A percentile compares a stretch with the other conserved stretches of the same genome.
phyloP scores from a whole-genome alignment of 306 rosid species.

The Cicer pinnatifidum region DNA sequence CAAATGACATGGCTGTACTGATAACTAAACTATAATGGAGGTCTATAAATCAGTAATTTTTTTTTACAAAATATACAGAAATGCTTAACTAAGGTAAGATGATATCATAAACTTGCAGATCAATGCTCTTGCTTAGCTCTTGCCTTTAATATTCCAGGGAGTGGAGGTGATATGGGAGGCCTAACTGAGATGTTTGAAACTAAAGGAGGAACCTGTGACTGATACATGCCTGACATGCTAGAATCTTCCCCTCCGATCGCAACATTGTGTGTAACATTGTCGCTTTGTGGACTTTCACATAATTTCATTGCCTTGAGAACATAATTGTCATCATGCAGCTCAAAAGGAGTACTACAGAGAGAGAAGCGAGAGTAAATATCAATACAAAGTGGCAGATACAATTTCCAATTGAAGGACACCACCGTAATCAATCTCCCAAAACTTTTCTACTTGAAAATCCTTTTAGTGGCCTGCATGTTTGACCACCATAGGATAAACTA shows the following conservation, averaged over 20 bases:
- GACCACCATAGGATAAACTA: conserved; percentile 32
- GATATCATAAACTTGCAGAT: conserved; percentile 35
- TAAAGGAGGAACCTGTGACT: conserved; percentile 58
- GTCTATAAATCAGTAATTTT: conserved; percentile 43
- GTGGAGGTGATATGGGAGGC: conserved; percentile 87
- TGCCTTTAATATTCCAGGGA: conserved; percentile 93
- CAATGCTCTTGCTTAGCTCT: conserved; percentile 89
- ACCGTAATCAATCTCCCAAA: conserved; percentile 1
- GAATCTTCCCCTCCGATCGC: conserved; percentile 78
- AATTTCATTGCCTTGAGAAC: conserved; percentile 91
- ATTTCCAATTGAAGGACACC: conserved; percentile 21
- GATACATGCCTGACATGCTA: conserved; percentile 69
- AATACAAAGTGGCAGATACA: conserved; percentile 25
- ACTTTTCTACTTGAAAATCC: neutral
- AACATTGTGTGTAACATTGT: conserved; percentile 55
- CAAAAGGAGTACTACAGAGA: conserved; percentile 85
- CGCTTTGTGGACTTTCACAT: conserved; percentile 64
- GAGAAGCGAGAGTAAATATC: conserved; percentile 34
- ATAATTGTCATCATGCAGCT: conserved; percentile 94
- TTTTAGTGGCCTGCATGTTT: neutral
- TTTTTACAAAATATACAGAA: conserved; percentile 73
- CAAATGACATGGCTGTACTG: conserved; percentile 44
- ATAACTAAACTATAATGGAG: conserved; percentile 43
- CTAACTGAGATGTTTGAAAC: conserved; percentile 56
- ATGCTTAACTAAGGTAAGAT: conserved; percentile 49